Base-by-base conservation (phyloP, 768 basidiomycete genomes). In the Tulasnella sp. region DNA sequence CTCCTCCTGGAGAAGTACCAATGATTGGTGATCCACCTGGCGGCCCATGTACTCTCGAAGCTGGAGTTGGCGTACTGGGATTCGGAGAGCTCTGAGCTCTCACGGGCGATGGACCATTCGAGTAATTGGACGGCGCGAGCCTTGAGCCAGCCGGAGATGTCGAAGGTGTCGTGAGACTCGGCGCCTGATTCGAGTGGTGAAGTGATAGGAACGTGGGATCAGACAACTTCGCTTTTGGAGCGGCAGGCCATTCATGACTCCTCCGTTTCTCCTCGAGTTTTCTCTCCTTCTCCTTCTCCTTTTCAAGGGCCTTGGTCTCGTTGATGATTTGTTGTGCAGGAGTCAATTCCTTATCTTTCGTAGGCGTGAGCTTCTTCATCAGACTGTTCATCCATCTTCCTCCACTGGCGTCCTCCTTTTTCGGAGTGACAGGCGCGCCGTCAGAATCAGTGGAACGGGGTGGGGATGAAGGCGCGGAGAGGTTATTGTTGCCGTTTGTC, bases 261-360 rank as follows among this genome's bases (percentile, higher is more conserved):
- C 64, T 65, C 61, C 64, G 61, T 55, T 65, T 64, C 61, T 62
- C 30, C 19, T 25, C 68, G 19, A 49, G 53, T 60, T 69, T 70
- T 72, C 54, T 30, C 27, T 51, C 58, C 49, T 57, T 59, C 25
- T 58, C 55, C 7, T 22, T 15, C 66, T 65, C 67, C 66, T 80
- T 83, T 56, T 84, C 80, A 44, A 79, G 76, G 19, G 78, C 73
- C 66, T 89, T 87, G 17, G 85, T 74, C 7, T 91, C 87, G 59
- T 78, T 76, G 49, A 90, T 82, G 55, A 92, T 76, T 64, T 88
- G 87, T 65, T 91, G 88, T 0, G 89, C 88, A 8, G 88, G 87
- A 0, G 89, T 91, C n/a, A 87, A 79, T 1, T 59, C 61, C 10
- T 82, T 82, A 15, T 38, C 34, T 65, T 89, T 91, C 11, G 84